Percentiles rank a stretch among this genome's conserved stretches.
Evolutionary conservation across 257 asterid genomes (phyloP).

Genomic region (Coffea canephora): DNA sequence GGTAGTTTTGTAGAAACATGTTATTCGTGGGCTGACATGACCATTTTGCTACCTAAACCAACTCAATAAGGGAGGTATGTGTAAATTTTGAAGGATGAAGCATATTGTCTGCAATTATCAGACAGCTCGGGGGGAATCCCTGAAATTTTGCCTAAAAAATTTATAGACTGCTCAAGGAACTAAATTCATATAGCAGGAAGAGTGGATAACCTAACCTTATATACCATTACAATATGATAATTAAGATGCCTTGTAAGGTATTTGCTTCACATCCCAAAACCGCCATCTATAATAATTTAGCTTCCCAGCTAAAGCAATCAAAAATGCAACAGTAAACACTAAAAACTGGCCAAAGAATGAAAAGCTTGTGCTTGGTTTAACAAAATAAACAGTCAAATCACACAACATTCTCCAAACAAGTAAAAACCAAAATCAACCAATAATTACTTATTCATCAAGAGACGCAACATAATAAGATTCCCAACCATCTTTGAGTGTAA

Average conservation of each 20-base stretch:
- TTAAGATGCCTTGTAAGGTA: neutral
- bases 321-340: neutral
- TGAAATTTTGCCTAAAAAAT: too few relatives aligned
- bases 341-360: neutral
- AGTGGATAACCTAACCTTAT: neutral
- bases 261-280: neutral
- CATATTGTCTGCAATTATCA: too few relatives aligned
- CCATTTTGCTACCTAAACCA: too few relatives aligned
- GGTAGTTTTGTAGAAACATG: too few relatives aligned
- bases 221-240: neutral
- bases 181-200: neutral
- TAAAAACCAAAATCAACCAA: neutral
- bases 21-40: too few relatives aligned
- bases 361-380: neutral
- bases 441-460: neutral
- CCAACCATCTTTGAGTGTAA: neutral
- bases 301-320: neutral
- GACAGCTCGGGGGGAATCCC: too few relatives aligned
- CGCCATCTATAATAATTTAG: neutral
- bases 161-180: neutral
- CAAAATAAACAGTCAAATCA: neutral
- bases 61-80: too few relatives aligned
- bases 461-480: neutral
- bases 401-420: neutral
- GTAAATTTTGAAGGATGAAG: too few relatives aligned